Base-by-base conservation (phyloP, 306 rosid genomes). In the Malus sieversii region DNA sequence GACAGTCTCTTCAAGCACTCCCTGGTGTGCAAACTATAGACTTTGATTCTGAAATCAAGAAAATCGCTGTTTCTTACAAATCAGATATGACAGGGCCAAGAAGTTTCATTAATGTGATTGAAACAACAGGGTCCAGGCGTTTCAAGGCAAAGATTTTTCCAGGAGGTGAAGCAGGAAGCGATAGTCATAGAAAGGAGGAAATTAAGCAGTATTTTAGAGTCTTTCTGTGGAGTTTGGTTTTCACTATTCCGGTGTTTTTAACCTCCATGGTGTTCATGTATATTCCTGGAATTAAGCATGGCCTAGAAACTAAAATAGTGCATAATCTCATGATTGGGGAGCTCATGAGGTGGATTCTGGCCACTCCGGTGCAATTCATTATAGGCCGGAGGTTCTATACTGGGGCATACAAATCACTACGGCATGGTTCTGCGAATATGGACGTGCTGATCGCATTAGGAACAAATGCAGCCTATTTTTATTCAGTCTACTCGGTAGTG, bases 401-500 rank as follows among this genome's bases (percentile, higher is more conserved):
- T 66, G 90, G 96, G 1, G 77, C 90, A 2, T 90, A 90, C 75
- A 86, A 84, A 68, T 85, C 96, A 3, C 44, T 90, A 65, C 76
- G 81, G 7, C 84, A 74, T 78, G 90, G 92, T 77, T 88, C 86
- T 61, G 86, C 90, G 7, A 90, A 88, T 75, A 88, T 90, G 96
- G 96, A 90, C 61, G 90, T 90, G 27, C 76, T 90, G 61, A 86
- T 90, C 38, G 89, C 90, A 3, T 78, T 90, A 45, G 96, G 92
- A 77, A 90, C 96, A 68, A 90, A 90, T 80, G 86, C 96, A 6
- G 92, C 92, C 8, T 90, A 90, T 45, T 90, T 90, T 72, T 90
- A 88, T 52, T 90, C 92, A 8, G 87, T 90, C 14, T 90, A 88
- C 76, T 86, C 85, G 8, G 84, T 85, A 20, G 60, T 75, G 40